Conservation (phyloP, 2,329 filamentous ascomycete species). For the Monosporascus sp. region DNA sequence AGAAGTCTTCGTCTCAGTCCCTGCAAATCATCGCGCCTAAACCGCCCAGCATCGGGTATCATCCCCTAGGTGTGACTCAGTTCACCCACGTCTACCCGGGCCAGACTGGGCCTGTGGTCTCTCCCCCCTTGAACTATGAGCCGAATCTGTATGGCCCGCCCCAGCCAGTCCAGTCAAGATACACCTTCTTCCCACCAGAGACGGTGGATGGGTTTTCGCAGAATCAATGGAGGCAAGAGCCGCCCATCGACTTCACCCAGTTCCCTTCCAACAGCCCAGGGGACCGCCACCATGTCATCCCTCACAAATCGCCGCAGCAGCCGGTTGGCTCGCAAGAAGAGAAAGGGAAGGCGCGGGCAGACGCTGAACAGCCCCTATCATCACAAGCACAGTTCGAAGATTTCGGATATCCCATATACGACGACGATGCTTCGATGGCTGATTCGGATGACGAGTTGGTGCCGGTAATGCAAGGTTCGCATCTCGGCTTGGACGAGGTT, state of each 20-base stretch:
- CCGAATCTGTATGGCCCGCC: conserved; percentile 15
- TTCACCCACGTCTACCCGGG: conserved; percentile 24
- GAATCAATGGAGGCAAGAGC: conserved; percentile 19
- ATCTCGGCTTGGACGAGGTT: conserved; percentile 33
- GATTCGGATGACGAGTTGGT: conserved; percentile 56
- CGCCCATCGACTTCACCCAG: conserved; percentile 17
- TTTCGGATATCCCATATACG: conserved; percentile 43
- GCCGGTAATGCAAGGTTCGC: conserved; percentile 31
- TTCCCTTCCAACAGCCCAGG: conserved; percentile 12
- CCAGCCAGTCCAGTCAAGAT: conserved; percentile 18
- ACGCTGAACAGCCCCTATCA: conserved; percentile 5
- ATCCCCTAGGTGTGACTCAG: conserved; percentile 21
- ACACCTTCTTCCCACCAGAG: conserved; percentile 25
- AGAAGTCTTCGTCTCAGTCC: conserved; percentile 32
- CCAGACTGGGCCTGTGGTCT: conserved; percentile 24
- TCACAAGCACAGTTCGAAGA: conserved; percentile 13
- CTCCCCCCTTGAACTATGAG: conserved; percentile 18
- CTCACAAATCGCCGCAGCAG: conserved; percentile 9
- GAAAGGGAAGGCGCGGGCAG: conserved; percentile 14
- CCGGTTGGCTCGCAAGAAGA: conserved; percentile 6
- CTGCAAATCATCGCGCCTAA: conserved; percentile 48
- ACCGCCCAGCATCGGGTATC: conserved; percentile 34
- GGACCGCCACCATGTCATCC: conserved; percentile 6
- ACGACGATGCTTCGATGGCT: conserved; percentile 57
- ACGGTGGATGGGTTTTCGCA: conserved; percentile 22